phyloP scores from a whole-genome alignment of 1,284 basidiomycete genomes.

The Puccinia horiana region DNA sequence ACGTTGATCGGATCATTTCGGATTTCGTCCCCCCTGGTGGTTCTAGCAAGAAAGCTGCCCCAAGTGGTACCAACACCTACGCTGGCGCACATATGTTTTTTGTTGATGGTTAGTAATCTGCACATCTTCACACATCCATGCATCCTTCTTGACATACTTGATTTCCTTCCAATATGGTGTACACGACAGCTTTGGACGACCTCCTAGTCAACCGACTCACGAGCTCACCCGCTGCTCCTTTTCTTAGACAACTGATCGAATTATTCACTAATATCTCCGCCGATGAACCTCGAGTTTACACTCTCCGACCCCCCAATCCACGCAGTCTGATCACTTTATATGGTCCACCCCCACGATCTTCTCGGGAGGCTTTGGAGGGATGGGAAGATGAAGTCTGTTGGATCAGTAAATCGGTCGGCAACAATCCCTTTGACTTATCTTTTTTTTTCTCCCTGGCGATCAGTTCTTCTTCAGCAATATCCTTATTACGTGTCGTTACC shows the following conservation, averaged over 20 bases:
- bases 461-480: neutral
- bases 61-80: constrained; percentile 66
- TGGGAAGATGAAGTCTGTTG: constrained; percentile 81
- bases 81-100: constrained; percentile 90
- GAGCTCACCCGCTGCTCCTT: constrained; percentile 34
- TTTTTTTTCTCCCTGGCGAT: neutral
- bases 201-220: constrained; percentile 35
- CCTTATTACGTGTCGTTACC: neutral
- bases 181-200: constrained; percentile 36
- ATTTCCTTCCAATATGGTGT: neutral
- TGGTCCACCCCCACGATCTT: constrained; percentile 69
- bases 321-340: constrained; percentile 76
- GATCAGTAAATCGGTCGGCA: constrained; percentile 59
- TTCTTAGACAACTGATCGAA: constrained; percentile 42
- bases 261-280: constrained; percentile 41
- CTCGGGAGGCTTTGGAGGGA: constrained; percentile 66
- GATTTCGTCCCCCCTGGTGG: constrained; percentile 67
- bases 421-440: neutral
- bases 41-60: constrained; percentile 12
- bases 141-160: neutral
- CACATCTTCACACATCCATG: constrained; percentile 16
- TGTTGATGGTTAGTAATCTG: constrained; percentile 71
- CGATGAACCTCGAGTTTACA: constrained; percentile 78
- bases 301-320: constrained; percentile 70
- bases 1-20: constrained; percentile 83